Evolutionary conservation across 2,329 filamentous ascomycete genomes (phyloP), one percentile per base, ranked within the genome.

Genomic region (Neofusicoccum kwambonambiense): DNA sequence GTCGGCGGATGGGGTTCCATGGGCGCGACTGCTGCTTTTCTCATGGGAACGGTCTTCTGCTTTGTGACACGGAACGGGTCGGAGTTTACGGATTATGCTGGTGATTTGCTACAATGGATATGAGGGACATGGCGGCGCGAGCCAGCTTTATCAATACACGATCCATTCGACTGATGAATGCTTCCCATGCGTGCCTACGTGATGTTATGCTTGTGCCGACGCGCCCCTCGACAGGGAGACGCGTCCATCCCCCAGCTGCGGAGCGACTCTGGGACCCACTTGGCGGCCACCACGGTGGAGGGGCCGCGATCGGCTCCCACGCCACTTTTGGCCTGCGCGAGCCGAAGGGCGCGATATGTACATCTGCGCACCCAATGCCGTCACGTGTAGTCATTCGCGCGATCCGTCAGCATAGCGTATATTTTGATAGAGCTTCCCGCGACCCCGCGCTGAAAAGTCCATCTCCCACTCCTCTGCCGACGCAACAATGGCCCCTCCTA

Each of bases 401-500:
- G 27, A 58, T 58, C 11, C 11, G 44, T 60, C 27, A 60, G 56
- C 56, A 47, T 47, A 27, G 42, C 56, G 54, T 34, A 11, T 44
- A 34, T 35, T 17, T 9, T 47, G 27, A 57, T 57, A 57, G 44
- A 22, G 17, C 7, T 44, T 35, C 8, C n/a, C 12, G 13, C 54
- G 19, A 13, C 27, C 41, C 5, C n/a, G 19, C 39, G n/a, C 7
- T 17, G 15, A 12, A 34, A 42, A 31, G 13, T 2, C 27, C 15
- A 12, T 37, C 39, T 17, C 31, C 41, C 42, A 22, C 13, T 3
- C n/a, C 42, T 8, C 13, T 12, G 8, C 42, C 31, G 22, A 27
- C 17, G 17, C 58, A 42, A 13, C 19, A 34, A 64, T 50, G 50
- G 35, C 50, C 22, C 58, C 69, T 11, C 64, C 67, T n/a, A 39